Percentiles rank a stretch among this genome's conserved stretches.
These are phyloP conservation scores for Diddensiella transvaalensis DNA, from an alignment of 805 yeast species.

Conservation along the genomic window DNA sequence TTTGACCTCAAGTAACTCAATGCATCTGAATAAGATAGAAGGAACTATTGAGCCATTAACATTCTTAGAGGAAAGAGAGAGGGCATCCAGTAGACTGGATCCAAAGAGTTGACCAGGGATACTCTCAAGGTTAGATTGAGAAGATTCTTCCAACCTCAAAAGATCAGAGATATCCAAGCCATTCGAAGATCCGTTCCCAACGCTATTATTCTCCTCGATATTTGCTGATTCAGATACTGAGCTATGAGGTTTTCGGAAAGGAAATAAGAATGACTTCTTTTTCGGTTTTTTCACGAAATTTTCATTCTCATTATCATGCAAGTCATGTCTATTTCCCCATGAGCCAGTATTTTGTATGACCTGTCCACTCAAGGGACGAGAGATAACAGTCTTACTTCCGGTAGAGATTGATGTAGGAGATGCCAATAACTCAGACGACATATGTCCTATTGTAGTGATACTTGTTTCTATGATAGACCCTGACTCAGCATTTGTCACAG, in stretches of 20 bases:
- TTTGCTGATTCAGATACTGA: not conserved
- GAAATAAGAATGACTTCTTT: conserved; percentile 7
- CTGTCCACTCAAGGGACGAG: conserved; percentile 16
- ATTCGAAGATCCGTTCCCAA: not conserved
- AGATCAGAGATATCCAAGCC: not conserved
- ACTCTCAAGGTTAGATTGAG: not conserved
- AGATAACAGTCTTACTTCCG: conserved; percentile 5
- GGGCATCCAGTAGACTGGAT: conserved; percentile 51
- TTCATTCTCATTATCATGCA: conserved; percentile 35
- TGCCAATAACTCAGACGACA: not conserved
- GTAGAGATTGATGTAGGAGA: not conserved
- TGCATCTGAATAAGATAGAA: conserved; percentile 69
- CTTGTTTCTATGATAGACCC: not conserved
- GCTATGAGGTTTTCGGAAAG: conserved; percentile 10
- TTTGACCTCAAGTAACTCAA: conserved; percentile 59
- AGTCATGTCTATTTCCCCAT: conserved; percentile 10
- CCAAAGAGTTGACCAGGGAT: conserved; percentile 49
- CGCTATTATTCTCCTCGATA: not conserved
- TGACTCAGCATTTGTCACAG: conserved; percentile 2
- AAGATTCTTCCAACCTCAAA: not conserved
- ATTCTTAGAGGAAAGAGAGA: conserved; percentile 47
- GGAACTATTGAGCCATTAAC: conserved; percentile 55
- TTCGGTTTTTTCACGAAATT: conserved; percentile 28
- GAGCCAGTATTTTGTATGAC: conserved; percentile 18
- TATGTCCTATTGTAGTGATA: not conserved